Evolutionary conservation across 768 basidiomycete genomes (phyloP).

Genomic region (Mycena crocata): DNA sequence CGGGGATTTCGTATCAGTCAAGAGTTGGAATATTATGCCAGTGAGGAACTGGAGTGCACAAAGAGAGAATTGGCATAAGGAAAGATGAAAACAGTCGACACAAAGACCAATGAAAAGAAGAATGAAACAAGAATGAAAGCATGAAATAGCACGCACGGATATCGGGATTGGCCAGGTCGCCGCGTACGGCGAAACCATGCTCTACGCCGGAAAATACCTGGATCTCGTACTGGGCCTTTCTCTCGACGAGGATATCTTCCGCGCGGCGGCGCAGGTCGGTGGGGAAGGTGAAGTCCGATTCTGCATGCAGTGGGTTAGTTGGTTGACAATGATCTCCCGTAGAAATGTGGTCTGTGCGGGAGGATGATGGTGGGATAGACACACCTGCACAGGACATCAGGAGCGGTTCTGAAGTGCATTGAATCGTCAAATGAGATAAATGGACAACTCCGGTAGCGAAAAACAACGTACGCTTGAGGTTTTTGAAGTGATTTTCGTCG

Average conservation of each 20-base stretch:
- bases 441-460: not conserved
- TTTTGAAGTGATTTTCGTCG: conserved; percentile 60
- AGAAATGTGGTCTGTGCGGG: too few relatives aligned
- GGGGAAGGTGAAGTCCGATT: conserved; percentile 66
- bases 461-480: too few relatives aligned
- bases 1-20: too few relatives aligned
- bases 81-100: too few relatives aligned
- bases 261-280: conserved; percentile 61
- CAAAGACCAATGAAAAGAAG: too few relatives aligned
- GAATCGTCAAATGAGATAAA: not conserved
- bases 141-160: not conserved
- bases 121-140: too few relatives aligned
- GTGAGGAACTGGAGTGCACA: too few relatives aligned
- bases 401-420: conserved; percentile 56
- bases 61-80: too few relatives aligned
- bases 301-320: too few relatives aligned
- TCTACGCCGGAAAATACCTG: conserved; percentile 64
- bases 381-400: conserved; percentile 66
- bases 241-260: conserved; percentile 65
- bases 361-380: too few relatives aligned
- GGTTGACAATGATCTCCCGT: too few relatives aligned
- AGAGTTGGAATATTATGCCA: too few relatives aligned
- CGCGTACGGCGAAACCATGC: conserved; percentile 63
- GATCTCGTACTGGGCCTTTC: conserved; percentile 64
- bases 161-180: conserved; percentile 54